Evolutionary conservation across 2,329 filamentous ascomycete species (phyloP), one percentile per base, ranked within the genome.

Genomic region (Huntiella omanensis): DNA sequence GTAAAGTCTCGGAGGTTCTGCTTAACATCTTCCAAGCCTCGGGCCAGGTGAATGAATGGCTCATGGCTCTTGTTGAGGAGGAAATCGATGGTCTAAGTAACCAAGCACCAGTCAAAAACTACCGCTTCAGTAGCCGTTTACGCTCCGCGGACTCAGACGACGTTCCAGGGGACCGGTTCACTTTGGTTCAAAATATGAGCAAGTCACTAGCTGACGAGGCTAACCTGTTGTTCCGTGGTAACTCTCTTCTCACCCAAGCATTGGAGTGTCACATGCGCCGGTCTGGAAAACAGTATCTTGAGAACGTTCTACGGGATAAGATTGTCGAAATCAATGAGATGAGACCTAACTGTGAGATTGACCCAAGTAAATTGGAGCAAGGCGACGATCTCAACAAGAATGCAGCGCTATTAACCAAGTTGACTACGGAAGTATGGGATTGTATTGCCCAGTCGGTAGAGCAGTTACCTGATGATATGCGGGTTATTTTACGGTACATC

Each of bases 1-100:
- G 81, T 45, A 71, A 75, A n/a, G 61, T 96, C 6, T 83, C 86
- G 2, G 87, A 95, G 57, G 77, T 82, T 22, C 75, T 96, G 34
- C 65, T 96, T 52, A 92, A 96, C 58, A 93, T 98, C 45, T 98
- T 88, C 55, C 91, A 98, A 57, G 87, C 93, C 3, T 88, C 86
- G 2, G 85, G 84, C 0, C 75, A 75, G 34, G 82, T 83, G 2
- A 72, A 73, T 38, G 85, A 95, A 49, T 98, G 91, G 91, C 71
- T 98, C 16, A 91, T 85, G 68, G 79, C 84, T 2, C 67, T 98
- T 36, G 83, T 95, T 0, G 91, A 98, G 60, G 88, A 96, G 57
- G 91, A 98, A 60, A 96, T 98, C 48, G 91, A 96, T 56, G 88
- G 88, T 0, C 78, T 91, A 13, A 76, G 85, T 47, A 92, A 80